Base-by-base conservation (phyloP, 768 basidiomycete genomes). In the Termitomyces sp. region DNA sequence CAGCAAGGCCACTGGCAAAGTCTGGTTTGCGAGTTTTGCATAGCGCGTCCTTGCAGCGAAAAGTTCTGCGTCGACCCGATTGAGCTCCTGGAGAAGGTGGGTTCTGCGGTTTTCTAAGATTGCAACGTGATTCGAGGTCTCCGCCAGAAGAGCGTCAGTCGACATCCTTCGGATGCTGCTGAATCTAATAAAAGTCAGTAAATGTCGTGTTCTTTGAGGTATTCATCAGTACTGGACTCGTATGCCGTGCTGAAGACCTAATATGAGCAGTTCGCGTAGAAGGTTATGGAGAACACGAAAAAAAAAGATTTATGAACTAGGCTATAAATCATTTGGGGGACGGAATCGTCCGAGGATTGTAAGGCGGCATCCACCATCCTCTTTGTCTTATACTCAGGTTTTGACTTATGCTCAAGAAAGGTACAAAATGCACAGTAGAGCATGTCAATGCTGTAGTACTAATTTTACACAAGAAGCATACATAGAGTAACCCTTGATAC, bases 11-110 rank as follows among this genome's bases (percentile, higher is more conserved):
- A 78, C 62, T 21, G 67, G 63, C 5, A 69, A 65, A 3, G 62
- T 59, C 25, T 69, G 63, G 57, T 79, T 80, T 55, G 68, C 53
- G 34, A 78, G 67, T 16, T 61, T 65, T 2, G 69, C 66, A 54
- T 74, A 71, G 47, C 54, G 61, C 1, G 73, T 73, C 46, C 65
- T 64, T 49, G 71, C 70, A 14, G 55, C 50, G 16, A 55, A 57
- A 7, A 80, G 66, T 54, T 72, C 67, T 12, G 54, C 44, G 27
- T 76, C 71, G 17, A 78, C 54, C 32, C 65, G 61, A 12, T 64
- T 63, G 12, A 77, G 63, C 59, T 77, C 72, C 11, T 61, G 64
- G 28, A 75, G 58, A n/a, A 79, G 69, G 10, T 57, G 30, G 17
- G 61, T 54, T 58, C 66, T 70, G 56, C 64, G 67, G 30, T 54